Percentiles rank a stretch among this genome's conserved stretches.
These are phyloP conservation scores for Calonectria hongkongensis DNA, from an alignment of 2,329 filamentous ascomycete genomes.

Conservation along the genomic window DNA sequence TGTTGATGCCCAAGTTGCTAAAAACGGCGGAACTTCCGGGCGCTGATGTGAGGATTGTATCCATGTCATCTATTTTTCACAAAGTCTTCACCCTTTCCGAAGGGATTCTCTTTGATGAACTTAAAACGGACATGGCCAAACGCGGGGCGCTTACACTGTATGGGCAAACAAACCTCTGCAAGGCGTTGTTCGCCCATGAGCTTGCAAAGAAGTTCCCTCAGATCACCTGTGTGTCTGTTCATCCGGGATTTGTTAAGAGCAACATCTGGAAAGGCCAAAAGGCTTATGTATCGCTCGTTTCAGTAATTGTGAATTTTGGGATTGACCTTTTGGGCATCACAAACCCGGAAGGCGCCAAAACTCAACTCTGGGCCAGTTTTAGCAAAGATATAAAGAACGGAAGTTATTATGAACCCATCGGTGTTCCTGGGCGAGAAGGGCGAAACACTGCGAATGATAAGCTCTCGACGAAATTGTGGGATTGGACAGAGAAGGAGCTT, in stretches of 20 bases:
- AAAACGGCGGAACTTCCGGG: slow-evolving; percentile 21
- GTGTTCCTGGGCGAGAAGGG: slow-evolving; percentile 12
- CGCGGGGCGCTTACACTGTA: background rate
- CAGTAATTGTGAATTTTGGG: background rate
- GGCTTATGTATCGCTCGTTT: background rate
- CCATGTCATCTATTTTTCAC: slow-evolving; percentile 26
- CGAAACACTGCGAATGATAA: background rate
- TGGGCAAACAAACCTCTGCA: slow-evolving; percentile 12
- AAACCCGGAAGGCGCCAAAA: slow-evolving; percentile 7
- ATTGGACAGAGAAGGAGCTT: slow-evolving; percentile 26
- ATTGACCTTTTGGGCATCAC: slow-evolving; percentile 1
- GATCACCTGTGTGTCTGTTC: slow-evolving; percentile 5
- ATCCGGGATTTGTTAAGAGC: slow-evolving; percentile 13
- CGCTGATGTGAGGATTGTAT: slow-evolving; percentile 30
- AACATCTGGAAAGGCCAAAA: slow-evolving; percentile 14
- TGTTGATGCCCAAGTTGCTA: slow-evolving; percentile 29
- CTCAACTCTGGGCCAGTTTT: slow-evolving; percentile 30
- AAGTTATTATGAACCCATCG: slow-evolving; percentile 30
- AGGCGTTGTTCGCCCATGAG: slow-evolving; percentile 8
- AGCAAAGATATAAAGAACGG: slow-evolving; percentile 33
- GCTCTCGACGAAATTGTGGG: slow-evolving; percentile 16
- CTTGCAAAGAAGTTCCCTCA: slow-evolving; percentile 24
- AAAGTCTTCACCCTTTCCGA: slow-evolving; percentile 1
- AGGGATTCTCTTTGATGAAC: slow-evolving; percentile 29
- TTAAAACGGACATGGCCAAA: slow-evolving; percentile 21